phyloP scores from a whole-genome alignment of 257 asterid species.

The Ehretia macrophylla region DNA sequence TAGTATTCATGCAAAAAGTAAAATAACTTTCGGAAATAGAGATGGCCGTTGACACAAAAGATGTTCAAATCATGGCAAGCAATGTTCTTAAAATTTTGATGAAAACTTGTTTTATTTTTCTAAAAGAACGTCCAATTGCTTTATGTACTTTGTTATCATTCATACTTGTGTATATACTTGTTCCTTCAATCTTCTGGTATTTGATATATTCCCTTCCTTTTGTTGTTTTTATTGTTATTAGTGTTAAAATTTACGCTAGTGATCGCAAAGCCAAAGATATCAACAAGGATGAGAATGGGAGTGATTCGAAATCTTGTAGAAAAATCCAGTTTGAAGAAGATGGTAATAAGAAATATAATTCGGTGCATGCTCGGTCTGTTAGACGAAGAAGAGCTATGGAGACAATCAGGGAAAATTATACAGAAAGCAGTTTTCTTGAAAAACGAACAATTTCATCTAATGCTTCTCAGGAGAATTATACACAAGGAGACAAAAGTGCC shows the following conservation, averaged over 20 bases:
- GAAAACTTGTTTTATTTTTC: slow-evolving; percentile 18
- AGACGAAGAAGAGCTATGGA: slow-evolving; percentile 53
- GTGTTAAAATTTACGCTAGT: slow-evolving; percentile 18
- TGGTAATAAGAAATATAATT: slow-evolving; percentile 20
- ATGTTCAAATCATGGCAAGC: slow-evolving; percentile 36
- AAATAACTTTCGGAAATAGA: not conserved
- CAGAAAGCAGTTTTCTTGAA: slow-evolving; percentile 32
- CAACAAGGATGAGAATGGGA: slow-evolving; percentile 13
- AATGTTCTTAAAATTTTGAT: slow-evolving; percentile 30
- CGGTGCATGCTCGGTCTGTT: slow-evolving; percentile 56
- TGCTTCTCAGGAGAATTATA: too few species aligned
- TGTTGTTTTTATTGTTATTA: slow-evolving; percentile 19
- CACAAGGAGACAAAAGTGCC: slow-evolving; percentile 48
- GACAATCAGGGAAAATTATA: slow-evolving; percentile 20
- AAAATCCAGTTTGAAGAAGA: slow-evolving; percentile 11
- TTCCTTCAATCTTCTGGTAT: slow-evolving; percentile 58
- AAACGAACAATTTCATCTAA: slow-evolving; percentile 27
- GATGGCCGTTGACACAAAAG: slow-evolving; percentile 48
- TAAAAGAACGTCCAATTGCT: slow-evolving; percentile 36
- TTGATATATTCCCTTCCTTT: slow-evolving; percentile 40
- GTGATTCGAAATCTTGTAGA: slow-evolving; percentile 3
- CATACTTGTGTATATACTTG: slow-evolving; percentile 33
- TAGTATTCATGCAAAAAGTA: not conserved
- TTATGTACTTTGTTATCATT: slow-evolving; percentile 33
- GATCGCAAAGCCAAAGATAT: slow-evolving; percentile 11